Evolutionary conservation across 345 rosid genomes (phyloP), one percentile per base, ranked within the genome.

Genomic region (rapeseed (Brassica napus)): DNA sequence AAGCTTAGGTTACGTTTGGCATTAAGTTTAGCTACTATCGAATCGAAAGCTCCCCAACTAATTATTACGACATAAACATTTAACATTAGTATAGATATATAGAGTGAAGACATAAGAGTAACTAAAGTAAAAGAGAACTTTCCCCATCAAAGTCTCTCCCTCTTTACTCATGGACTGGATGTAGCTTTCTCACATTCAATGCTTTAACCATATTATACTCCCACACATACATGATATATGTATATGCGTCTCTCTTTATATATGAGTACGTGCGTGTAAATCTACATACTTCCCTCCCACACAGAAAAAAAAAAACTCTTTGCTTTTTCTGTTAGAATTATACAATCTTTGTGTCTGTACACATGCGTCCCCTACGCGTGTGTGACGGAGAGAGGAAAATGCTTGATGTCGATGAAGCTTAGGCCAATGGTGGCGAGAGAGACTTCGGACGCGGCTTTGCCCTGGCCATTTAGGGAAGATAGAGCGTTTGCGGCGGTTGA

Each of bases 401-500:
- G 75, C 28, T 74, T 74, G 44, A 74, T 74, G 79, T 74, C 83
- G 7, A 69, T 80, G 79, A 80, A 80, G 61, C 52, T 78, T 57
- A 65, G 71, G 15, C 69, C 75, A 24, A 15, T 77, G 66, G 37
- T 79, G 32, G 59, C 78, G 8, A 73, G 32, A 47, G 54, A 73
- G 31, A 54, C 62, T 62, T 68, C 58, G 3, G 77, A 79, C 64
- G 15, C 44, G 4, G 23, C 64, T 68, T 73, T 73, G 16, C 37
- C 49, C 11, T 79, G 74, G 78, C 74, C 82, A 39, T 73, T 79
- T 5, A 61, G 66, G 8, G 82, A 72, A 34, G 84, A 90, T 2
- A 88, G 88, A 92, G 89, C 88, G 71, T 92, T 90, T 82, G 82
- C 69, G 49, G 88, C 87, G 34, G 89, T 82, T 76, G 92, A 91